A percentile compares a stretch with the other conserved stretches of the same genome.
Evolutionary conservation across 805 yeast genomes (phyloP).

Genomic region (Sporopachydermia lactativora): DNA sequence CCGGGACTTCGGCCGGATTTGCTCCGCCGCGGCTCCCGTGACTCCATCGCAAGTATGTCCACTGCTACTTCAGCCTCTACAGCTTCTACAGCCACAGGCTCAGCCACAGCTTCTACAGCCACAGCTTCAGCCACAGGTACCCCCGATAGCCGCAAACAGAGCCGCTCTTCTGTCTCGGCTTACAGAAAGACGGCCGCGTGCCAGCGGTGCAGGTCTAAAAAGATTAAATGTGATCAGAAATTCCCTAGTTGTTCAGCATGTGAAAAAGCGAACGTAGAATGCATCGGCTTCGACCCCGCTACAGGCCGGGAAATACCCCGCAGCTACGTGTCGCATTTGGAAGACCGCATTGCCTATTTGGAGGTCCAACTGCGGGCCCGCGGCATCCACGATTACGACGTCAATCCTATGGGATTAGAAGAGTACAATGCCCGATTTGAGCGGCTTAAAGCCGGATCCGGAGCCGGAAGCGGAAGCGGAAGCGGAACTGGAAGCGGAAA

Average conservation of each 20-base stretch:
- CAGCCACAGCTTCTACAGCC: too few relatives aligned
- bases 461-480: too few relatives aligned
- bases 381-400: slow-evolving; percentile 20
- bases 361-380: slow-evolving; percentile 26
- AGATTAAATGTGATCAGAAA: slow-evolving; percentile 1
- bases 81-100: too few relatives aligned
- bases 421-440: not conserved
- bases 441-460: not conserved
- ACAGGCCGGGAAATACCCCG: slow-evolving; percentile 64
- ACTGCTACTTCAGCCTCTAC: too few relatives aligned
- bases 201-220: slow-evolving; percentile 41
- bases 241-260: not conserved
- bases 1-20: too few relatives aligned
- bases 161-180: slow-evolving; percentile 15
- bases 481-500: too few relatives aligned
- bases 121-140: too few relatives aligned
- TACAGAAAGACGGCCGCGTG: slow-evolving; percentile 55
- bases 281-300: slow-evolving; percentile 60
- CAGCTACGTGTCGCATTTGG: slow-evolving; percentile 48
- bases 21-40: too few relatives aligned
- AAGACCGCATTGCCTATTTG: slow-evolving; percentile 34
- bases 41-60: too few relatives aligned
- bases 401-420: not conserved
- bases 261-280: slow-evolving; percentile 37
- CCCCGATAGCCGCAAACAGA: too few relatives aligned